These are phyloP conservation scores for bread wheat (Triticum aestivum) DNA, from an alignment of 176 grass and related monocot genomes.

Conservation along the genomic window IWGSC_CS_RefSeq_v2.1 NC_057794.1:512745877-512746376, in stretches of 20 bases:
- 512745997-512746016: not conserved
- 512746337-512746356: not conserved
- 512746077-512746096: constrained; percentile 54
- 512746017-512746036: constrained; percentile 26
- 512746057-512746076: constrained; percentile 44
- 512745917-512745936: not conserved
- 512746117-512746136: constrained; percentile 47
- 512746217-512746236: constrained; percentile 33
- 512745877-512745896: not conserved
- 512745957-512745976: not conserved
- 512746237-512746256: not conserved
- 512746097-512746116: constrained; percentile 54
- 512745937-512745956: not conserved
- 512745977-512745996: not conserved
- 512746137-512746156: constrained; percentile 49
- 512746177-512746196: constrained; percentile 48
- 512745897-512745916: not conserved
- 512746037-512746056: constrained; percentile 37
- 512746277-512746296: not conserved
- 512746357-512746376: constrained; percentile 21
- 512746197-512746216: constrained; percentile 40
- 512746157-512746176: constrained; percentile 41
- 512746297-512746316: not conserved
- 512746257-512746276: not conserved
- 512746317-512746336: not conserved